Percentiles rank a stretch among this genome's conserved stretches.
Conservation (phyloP, 1,284 basidiomycete species). For the Porogramme epimiltina region DNA sequence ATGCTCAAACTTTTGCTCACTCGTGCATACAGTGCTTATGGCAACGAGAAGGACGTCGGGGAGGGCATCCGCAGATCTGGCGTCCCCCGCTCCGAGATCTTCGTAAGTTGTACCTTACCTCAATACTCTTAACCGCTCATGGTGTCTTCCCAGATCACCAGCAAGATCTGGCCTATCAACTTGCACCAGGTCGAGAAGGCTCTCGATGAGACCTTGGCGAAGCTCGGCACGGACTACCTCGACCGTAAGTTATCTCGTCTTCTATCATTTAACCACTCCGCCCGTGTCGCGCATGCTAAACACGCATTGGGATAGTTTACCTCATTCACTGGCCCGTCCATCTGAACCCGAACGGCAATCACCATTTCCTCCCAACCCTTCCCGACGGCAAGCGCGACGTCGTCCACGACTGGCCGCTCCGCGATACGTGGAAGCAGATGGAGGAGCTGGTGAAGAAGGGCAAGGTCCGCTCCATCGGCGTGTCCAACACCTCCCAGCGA, state of each 20-base stretch:
- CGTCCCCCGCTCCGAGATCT: constrained; percentile 79
- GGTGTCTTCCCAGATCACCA: constrained; percentile 51
- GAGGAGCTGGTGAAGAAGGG: constrained; percentile 71
- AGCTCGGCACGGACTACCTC: constrained; percentile 78
- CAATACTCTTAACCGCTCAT: constrained; percentile 7
- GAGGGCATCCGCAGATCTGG: constrained; percentile 80
- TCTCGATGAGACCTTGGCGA: constrained; percentile 70
- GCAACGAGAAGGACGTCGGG: constrained; percentile 85
- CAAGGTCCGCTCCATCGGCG: constrained; percentile 58
- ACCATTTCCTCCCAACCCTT: constrained; percentile 67
- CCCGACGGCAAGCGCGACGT: constrained; percentile 73
- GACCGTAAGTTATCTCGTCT: constrained; percentile 52
- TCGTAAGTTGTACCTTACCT: constrained; percentile 49
- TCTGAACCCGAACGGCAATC: constrained; percentile 74
- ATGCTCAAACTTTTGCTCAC: too few relatives aligned
- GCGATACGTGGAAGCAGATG: constrained; percentile 84
- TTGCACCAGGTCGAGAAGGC: constrained; percentile 76
- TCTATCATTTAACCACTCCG: too few relatives aligned
- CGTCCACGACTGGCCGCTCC: constrained; percentile 63
- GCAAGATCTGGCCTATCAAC: constrained; percentile 73
- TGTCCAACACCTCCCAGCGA: constrained; percentile 59
- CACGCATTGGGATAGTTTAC: constrained; percentile 48
- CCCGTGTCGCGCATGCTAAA: too few relatives aligned
- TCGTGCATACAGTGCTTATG: constrained; percentile 48
- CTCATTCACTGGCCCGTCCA: constrained; percentile 86